Evolutionary conservation across 2,329 filamentous ascomycete genomes (phyloP), one percentile per base, ranked within the genome.

Genomic region (Fusarium penzigii): DNA sequence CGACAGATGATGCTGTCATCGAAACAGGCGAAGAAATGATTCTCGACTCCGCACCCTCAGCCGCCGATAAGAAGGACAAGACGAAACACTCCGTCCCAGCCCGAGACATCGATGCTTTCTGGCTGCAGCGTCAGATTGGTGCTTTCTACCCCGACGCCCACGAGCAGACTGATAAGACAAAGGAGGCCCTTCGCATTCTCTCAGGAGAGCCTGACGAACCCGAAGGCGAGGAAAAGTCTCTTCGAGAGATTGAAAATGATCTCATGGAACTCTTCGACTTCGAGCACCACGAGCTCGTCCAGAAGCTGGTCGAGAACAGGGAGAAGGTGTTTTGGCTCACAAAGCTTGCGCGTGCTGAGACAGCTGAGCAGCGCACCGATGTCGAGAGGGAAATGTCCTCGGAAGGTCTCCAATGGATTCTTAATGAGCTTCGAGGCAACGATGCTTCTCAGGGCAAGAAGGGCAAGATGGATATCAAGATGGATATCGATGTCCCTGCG

Each of bases 191-290:
- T 48, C 84, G 87, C 36, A 92, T 95, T 44, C 81, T 99, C 48
- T 88, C 89, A 29, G 92, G 89, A 42, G 81, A 88, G 57, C 81
- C 86, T 3, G 88, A 86, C 17, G 83, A 86, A 63, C 71, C 74
- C 46, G 87, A 89, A 49, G 92, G 88, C 14, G 87, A 93, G 53
- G 91, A 95, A 65, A 92, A 90, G 70, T 82, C 89, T 13, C 78
- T 97, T 29, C 87, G 93, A 65, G 93, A 99, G 66, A 92, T 97
- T 50, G 94, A 99, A 68, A 99, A 99, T 71, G 94, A 99, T 57
- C 79, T 99, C 52, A 97, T 97, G 89, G 94, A 97, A 65, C 82
- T 99, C 0, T 97, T 99, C 64, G 94, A 99, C 65, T 99, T 96
- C 66, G 93, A 97, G 65, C 89, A 97, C 66, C 91, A 95, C 55